Base-by-base conservation (phyloP, 2,329 filamentous ascomycete genomes). In the Hymenoscyphus infarciens region DNA sequence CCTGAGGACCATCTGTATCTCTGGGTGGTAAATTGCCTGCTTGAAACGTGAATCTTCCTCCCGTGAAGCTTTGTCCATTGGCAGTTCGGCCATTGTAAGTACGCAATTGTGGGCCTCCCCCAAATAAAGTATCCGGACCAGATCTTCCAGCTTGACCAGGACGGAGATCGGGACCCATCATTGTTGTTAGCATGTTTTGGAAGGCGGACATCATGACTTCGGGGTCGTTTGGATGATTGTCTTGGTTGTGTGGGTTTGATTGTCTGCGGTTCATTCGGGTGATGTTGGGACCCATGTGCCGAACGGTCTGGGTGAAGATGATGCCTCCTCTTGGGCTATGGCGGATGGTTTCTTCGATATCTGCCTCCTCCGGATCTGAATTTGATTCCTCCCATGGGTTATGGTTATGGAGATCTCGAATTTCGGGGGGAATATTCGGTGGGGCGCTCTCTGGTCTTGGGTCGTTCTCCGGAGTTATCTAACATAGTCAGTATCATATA, bases 381-480 rank as follows among this genome's bases (percentile, higher is more conserved):
- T 82, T 78, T 58, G 77, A 73, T 57, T 61, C 57, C 42, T 42
- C 64, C 71, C 71, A 74, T n/a, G 72, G 70, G 61, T 73, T 63
- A 38, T 73, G 72, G 35, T 69, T 31, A 19, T 61, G 63, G 15
- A 71, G 62, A 57, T 64, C 61, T 16, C 63, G 63, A 33, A 61
- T 56, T 7, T 63, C 62, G 39, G 67, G 66, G 42, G 66, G 61
- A 29, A 63, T 33, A 35, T 63, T 68, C 13, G 54, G 15, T 3
- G 6, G 56, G n/a, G 39, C 7, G 38, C 25, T 39, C 22, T 27
- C 69, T 45, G 77, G 75, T 65, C 89, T 83, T 10, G 89, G 89
- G 68, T 92, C 89, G 69, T 85, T 86, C 2, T 83, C 81, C 0
- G 76, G 73, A 25, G 77, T 78, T 22, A 87, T 74, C 84, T 87